A percentile compares a stretch with the other conserved stretches of the same genome.
These are phyloP conservation scores for Mimosa bimucronata DNA, from an alignment of 306 rosid genomes.

Conservation along the genomic window DNA sequence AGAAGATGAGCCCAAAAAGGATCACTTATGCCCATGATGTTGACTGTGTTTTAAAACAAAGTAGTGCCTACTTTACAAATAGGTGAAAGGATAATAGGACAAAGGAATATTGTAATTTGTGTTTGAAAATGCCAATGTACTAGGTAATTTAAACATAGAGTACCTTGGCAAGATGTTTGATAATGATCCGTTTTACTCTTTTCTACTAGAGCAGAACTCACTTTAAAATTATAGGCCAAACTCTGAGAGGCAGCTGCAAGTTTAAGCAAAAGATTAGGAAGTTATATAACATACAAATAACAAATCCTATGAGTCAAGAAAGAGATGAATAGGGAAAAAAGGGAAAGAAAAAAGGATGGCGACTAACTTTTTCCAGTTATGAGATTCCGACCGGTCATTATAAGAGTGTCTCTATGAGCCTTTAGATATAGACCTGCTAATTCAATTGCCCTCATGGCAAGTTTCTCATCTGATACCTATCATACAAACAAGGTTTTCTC, in stretches of 20 bases:
- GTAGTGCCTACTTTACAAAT: neutral
- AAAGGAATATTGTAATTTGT: slow-evolving; percentile 24
- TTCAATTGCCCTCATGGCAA: slow-evolving; percentile 85
- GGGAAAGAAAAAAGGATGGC: slow-evolving; percentile 32
- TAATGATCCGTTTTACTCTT: slow-evolving; percentile 68
- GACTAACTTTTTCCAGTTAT: slow-evolving; percentile 86
- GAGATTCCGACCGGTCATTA: slow-evolving; percentile 93
- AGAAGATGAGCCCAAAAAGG: neutral
- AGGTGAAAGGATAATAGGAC: neutral
- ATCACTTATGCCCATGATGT: neutral
- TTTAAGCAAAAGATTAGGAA: slow-evolving; percentile 33
- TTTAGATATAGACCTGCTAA: slow-evolving; percentile 76
- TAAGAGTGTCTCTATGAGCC: slow-evolving; percentile 75
- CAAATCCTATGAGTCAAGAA: slow-evolving; percentile 16
- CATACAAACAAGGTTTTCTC: slow-evolving; percentile 32
- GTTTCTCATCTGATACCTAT: slow-evolving; percentile 88
- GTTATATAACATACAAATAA: slow-evolving; percentile 35
- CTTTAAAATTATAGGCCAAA: slow-evolving; percentile 86
- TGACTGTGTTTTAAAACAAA: neutral
- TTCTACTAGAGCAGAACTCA: slow-evolving; percentile 95
- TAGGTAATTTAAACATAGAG: slow-evolving; percentile 34
- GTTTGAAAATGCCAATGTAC: slow-evolving; percentile 25
- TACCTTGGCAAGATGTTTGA: slow-evolving; percentile 96
- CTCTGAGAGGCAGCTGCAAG: slow-evolving; percentile 83
- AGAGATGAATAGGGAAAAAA: slow-evolving; percentile 23